Evolutionary conservation across 1,284 basidiomycete species (phyloP).

Genomic region (Irpex sp.): DNA sequence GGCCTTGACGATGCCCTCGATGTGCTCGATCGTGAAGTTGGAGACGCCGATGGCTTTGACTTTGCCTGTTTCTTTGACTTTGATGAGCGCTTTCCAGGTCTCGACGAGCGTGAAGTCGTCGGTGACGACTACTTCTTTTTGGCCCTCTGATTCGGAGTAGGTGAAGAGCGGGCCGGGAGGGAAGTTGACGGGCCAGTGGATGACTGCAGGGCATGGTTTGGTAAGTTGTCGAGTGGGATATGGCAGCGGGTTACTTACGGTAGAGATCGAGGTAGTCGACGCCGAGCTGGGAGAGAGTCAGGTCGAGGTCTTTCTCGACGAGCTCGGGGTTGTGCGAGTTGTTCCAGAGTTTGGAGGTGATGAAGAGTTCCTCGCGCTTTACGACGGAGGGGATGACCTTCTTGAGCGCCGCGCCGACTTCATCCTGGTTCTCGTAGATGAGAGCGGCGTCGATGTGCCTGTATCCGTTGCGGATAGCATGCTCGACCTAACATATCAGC

Average conservation of each 20-base stretch:
- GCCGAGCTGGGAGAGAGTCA: constrained; percentile 70
- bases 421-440: constrained; percentile 73
- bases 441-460: constrained; percentile 79
- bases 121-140: constrained; percentile 46
- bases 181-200: constrained; percentile 90
- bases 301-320: constrained; percentile 73
- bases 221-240: neutral
- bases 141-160: constrained; percentile 41
- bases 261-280: constrained; percentile 80
- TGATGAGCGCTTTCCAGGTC: constrained; percentile 82
- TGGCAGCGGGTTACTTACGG: constrained; percentile 13
- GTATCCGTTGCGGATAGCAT: constrained; percentile 72
- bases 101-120: constrained; percentile 67
- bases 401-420: constrained; percentile 69
- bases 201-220: constrained; percentile 40
- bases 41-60: constrained; percentile 71
- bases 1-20: constrained; percentile 69
- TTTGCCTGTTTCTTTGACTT: constrained; percentile 47
- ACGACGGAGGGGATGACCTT: constrained; percentile 80
- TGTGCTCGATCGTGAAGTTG: constrained; percentile 71
- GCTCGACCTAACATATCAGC: constrained; percentile 51
- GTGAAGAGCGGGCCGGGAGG: constrained; percentile 54
- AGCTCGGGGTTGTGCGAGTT: constrained; percentile 55
- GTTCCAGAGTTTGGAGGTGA: constrained; percentile 86
- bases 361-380: constrained; percentile 78